Evolutionary conservation across 225 moss, liverwort and hornwort genomes (phyloP), one percentile per base, ranked within the genome.

Genomic region (Bryoerythrophyllum caledonicum): DNA sequence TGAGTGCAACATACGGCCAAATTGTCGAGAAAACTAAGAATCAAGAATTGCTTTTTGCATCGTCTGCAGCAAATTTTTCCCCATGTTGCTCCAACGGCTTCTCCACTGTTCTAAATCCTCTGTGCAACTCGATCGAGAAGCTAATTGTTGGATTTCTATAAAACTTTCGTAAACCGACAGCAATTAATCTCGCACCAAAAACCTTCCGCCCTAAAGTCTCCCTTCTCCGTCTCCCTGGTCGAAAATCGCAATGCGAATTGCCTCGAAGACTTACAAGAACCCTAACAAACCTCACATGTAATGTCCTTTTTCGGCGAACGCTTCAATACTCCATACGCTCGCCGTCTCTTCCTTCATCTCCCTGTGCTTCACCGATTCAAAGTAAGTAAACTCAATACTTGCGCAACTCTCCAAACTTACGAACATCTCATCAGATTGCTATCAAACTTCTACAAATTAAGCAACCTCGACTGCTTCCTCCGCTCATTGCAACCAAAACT

Each of bases 1-100:
- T n/a, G 49, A 70, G 19, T 21, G 60, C 19, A n/a, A 48, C 70
- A 44, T 80, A 74, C 28, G 73, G 74, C 80, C 80, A 65, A 46
- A 80, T 38, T 60, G 34, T 60, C 54, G 70, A 24, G 38, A 80
- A 41, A 74, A 21, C 46, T 49, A 74, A 46, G 65, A 37, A 70
- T 77, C 61, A 26, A 84, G 70, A 65, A 69, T 2, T 21, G 52
- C 59, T 28, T 44, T 67, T 25, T 35, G 48, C 56, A 67, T 59
- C 41, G 54, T 67, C 12, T 35, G 48, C 56, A 67, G 52, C 52
- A 14, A 25, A 60, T 52, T 76, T 61, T 57, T 60, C 69, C 69
- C 70, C 83, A 84, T 77, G 0, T 3, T 35, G 26, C 63, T 70
- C 70, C 64, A 48, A 49, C 14, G 2, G 14, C 7, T 41, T 26